Conservation (phyloP, 2,329 filamentous ascomycete genomes). For the Colletotrichum costaricense region DNA sequence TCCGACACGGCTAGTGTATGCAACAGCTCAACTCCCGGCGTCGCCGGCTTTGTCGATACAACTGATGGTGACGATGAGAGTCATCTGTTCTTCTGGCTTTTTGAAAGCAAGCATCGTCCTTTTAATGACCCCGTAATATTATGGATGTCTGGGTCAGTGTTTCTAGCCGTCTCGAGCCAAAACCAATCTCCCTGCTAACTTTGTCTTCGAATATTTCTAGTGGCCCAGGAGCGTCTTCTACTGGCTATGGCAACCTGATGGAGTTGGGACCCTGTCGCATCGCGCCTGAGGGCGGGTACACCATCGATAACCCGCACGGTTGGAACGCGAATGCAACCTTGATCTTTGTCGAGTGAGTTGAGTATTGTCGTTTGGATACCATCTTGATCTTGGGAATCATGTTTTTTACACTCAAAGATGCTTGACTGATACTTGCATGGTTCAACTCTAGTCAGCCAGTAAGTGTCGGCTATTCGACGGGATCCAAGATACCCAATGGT, state of each 20-base stretch:
- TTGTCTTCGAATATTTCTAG: neutral
- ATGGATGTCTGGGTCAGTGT: constrained; percentile 3
- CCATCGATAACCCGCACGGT: neutral
- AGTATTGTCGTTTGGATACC: neutral
- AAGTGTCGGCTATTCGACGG: neutral
- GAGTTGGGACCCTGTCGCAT: constrained; percentile 15
- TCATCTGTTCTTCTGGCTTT: constrained; percentile 20
- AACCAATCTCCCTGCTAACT: neutral
- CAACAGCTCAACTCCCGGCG: constrained; percentile 4
- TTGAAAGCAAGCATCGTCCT: neutral
- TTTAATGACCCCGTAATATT: constrained; percentile 1
- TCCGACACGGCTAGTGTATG: neutral
- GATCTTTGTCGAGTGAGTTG: constrained; percentile 4
- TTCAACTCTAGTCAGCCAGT: neutral
- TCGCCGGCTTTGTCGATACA: neutral
- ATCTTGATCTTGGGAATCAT: neutral
- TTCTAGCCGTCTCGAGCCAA: neutral
- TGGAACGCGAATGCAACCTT: constrained; percentile 10
- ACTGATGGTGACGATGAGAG: neutral
- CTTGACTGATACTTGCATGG: neutral
- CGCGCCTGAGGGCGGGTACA: constrained; percentile 4
- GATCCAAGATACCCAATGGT: neutral
- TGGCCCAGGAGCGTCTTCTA: constrained; percentile 11
- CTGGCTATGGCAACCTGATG: constrained; percentile 12
- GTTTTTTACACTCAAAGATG: neutral